These are phyloP conservation scores for Blumeriella jaapii DNA, from an alignment of 2,329 filamentous ascomycete species.

Conservation along the genomic window DNA sequence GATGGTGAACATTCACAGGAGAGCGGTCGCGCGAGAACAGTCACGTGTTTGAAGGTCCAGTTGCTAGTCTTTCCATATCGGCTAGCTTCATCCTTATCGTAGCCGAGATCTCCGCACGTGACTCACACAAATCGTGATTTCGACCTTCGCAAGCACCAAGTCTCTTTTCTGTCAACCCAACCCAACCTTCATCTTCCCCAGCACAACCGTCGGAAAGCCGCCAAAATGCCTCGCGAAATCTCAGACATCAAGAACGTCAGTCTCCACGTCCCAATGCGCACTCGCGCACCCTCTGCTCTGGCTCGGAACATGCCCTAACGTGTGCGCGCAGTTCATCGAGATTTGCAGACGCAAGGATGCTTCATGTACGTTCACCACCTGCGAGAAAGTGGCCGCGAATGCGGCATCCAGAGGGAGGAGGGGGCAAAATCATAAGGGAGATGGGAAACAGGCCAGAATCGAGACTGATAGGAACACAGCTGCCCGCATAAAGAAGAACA, in stretches of 20 bases:
- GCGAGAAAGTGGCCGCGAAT: background rate
- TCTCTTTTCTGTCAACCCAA: slow-evolving; percentile 9
- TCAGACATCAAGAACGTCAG: slow-evolving; percentile 86
- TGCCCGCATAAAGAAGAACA: slow-evolving; percentile 94
- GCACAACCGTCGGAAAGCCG: slow-evolving; percentile 30
- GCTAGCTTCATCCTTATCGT: background rate
- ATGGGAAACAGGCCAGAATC: background rate
- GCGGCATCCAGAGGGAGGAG: background rate
- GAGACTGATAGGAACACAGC: slow-evolving; percentile 37
- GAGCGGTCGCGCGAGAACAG: no score
- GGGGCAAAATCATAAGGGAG: background rate
- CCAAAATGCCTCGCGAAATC: slow-evolving; percentile 96
- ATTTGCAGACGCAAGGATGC: slow-evolving; percentile 99
- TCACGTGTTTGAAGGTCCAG: no score
- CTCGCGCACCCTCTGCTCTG: background rate
- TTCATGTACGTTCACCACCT: slow-evolving; percentile 63
- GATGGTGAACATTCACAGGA: no score
- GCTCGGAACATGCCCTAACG: slow-evolving; percentile 2
- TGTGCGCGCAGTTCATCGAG: slow-evolving; percentile 81
- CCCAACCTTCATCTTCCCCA: slow-evolving; percentile 14
- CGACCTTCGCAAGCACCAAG: no score
- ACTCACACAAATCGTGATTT: no score
- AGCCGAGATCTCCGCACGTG: no score
- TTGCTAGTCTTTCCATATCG: no score
- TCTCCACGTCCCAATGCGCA: slow-evolving; percentile 7